Conservation (phyloP, 2,329 filamentous ascomycete species). For the Fusarium piperis region DNA sequence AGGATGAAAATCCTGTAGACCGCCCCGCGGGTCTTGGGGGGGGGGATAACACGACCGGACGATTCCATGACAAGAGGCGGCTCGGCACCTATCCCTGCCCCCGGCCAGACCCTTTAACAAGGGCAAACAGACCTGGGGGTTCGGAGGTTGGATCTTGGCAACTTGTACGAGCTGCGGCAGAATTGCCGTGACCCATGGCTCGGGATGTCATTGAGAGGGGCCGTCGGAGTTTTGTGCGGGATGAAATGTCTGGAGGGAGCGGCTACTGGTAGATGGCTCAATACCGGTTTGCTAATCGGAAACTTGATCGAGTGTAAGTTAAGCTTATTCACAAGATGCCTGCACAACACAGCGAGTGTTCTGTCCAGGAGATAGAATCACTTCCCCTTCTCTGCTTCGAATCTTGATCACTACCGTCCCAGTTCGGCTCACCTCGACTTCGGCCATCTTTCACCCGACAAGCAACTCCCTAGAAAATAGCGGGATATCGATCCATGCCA, state of each 20-base stretch:
- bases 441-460: background rate
- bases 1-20: background rate
- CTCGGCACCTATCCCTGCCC: background rate
- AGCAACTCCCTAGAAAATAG: background rate
- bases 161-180: background rate
- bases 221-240: background rate
- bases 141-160: background rate
- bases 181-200: background rate
- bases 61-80: background rate
- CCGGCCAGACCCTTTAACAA: background rate
- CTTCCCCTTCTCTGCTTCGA: background rate
- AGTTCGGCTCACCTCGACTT: background rate
- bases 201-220: background rate
- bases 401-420: background rate
- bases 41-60: background rate
- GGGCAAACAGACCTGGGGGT: slow-evolving; percentile 1
- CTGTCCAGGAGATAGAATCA: no score
- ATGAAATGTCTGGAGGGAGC: background rate
- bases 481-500: background rate
- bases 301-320: background rate
- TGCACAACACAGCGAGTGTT: background rate
- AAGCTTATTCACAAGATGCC: background rate
- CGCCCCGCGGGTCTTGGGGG: background rate
- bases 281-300: background rate
- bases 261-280: background rate